Evolutionary conservation across 2,329 filamentous ascomycete genomes (phyloP), one percentile per base, ranked within the genome.

Genomic region (Fusarium devonianum): DNA sequence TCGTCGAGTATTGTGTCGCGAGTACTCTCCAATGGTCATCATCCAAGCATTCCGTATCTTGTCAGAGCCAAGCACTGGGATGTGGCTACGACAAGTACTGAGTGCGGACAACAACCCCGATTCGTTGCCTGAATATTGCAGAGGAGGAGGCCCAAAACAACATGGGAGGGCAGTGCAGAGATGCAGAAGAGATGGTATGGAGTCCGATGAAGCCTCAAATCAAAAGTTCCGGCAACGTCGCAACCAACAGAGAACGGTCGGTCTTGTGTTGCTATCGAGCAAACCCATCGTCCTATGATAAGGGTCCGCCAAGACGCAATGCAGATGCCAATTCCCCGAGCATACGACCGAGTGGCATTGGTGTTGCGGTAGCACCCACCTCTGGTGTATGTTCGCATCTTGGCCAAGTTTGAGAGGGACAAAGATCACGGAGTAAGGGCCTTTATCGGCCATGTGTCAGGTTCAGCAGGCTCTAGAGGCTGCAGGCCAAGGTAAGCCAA

Each of bases 211-310:
- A 47, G n/a, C 7, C 28, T 21, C 28, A 32, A 7, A 19, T 23
- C 54, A 58, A 58, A 58, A 58, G 54, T 58, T 49, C 54, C 43
- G 19, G 10, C 40, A 40, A 39, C 43, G 51, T 52, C 51, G 25
- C 47, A 55, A 21, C 43, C 19, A 34, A 28, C 36, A 16, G 19
- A 13, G 30, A 4, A 28, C 22, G 18, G 40, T 16, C 41, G 29
- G 18, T 26, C 41, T 22, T 32, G 50, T 48, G 38, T 18, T 28
- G 45, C 30, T 28, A 46, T 52, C 35, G 33, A 33, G 7, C 22
- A 22, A 18, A 18, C 29, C 29, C 33, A n/a, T 25, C 9, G 23
- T 39, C 37, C 50, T 46, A 37, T 49, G 62, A 65, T 65, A 63
- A 54, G 29, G 41, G 38, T 8, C 29, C 23, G 39, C 45, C 56